phyloP scores from a whole-genome alignment of 1,284 basidiomycete genomes.

The Trichosporon ovoides region DNA sequence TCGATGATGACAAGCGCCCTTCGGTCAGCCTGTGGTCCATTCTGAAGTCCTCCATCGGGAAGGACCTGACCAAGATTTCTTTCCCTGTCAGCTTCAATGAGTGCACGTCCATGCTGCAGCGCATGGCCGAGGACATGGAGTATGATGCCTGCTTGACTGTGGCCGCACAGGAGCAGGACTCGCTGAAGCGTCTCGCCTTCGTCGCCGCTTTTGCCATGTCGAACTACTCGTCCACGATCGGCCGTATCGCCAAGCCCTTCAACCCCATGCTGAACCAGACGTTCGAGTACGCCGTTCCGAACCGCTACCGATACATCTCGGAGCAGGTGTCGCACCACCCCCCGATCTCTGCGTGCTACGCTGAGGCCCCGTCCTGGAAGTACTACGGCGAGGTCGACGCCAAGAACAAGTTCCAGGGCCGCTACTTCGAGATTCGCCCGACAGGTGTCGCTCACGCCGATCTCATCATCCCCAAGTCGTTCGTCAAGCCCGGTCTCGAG shows the following conservation, averaged over 20 bases:
- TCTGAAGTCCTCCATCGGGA: slow-evolving; percentile 92
- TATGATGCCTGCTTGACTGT: slow-evolving; percentile 79
- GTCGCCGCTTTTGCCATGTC: slow-evolving; percentile 95
- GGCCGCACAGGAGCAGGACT: slow-evolving; percentile 70
- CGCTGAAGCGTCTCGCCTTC: slow-evolving; percentile 78
- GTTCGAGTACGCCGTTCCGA: slow-evolving; percentile 89
- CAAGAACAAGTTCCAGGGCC: slow-evolving; percentile 92
- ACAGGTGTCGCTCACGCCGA: slow-evolving; percentile 90
- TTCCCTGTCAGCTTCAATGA: slow-evolving; percentile 98
- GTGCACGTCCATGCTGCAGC: slow-evolving; percentile 87
- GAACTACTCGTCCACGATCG: slow-evolving; percentile 94
- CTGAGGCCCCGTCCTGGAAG: slow-evolving; percentile 80
- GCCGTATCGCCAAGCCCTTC: slow-evolving; percentile 91
- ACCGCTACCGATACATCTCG: slow-evolving; percentile 84
- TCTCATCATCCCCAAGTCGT: slow-evolving; percentile 67
- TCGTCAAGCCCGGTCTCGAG: slow-evolving; percentile 39
- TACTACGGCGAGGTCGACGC: slow-evolving; percentile 78
- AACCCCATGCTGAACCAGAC: slow-evolving; percentile 72
- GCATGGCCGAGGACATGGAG: slow-evolving; percentile 86
- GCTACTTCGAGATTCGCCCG: slow-evolving; percentile 92
- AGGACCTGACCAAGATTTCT: slow-evolving; percentile 87
- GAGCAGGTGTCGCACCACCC: slow-evolving; percentile 97
- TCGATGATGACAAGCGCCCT: slow-evolving; percentile 75
- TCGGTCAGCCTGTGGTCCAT: slow-evolving; percentile 92
- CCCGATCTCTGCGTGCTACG: slow-evolving; percentile 95